phyloP scores from a whole-genome alignment of 179 eudicot species.

The Camellia oleifera region DNA sequence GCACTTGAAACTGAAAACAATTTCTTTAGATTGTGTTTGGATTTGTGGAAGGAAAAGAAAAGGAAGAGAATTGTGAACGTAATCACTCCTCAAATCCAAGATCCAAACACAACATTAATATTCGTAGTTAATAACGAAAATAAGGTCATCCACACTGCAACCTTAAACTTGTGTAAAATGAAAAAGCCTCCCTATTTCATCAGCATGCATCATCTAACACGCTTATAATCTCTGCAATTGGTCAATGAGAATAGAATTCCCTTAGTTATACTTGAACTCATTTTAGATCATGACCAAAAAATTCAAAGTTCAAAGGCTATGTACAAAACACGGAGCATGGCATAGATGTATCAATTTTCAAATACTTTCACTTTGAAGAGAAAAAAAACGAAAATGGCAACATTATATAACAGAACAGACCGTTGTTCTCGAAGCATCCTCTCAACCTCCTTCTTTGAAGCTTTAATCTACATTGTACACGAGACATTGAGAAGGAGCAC shows the following conservation, averaged over 20 bases:
- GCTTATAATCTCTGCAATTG: neutral
- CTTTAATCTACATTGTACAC: slow-evolving; percentile 55
- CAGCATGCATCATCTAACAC: neutral
- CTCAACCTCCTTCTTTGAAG: slow-evolving; percentile 83
- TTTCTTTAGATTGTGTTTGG: neutral
- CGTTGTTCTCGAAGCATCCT: slow-evolving; percentile 70
- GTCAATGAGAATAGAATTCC: neutral
- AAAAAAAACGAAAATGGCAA: neutral
- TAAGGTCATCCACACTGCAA: neutral
- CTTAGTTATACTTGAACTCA: neutral
- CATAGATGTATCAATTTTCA: neutral
- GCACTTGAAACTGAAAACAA: neutral
- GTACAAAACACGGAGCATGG: neutral
- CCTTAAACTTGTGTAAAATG: neutral
- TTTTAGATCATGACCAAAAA: neutral
- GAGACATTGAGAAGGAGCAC: slow-evolving; percentile 5
- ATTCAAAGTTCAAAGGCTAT: neutral
- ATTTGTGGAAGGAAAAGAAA: too few relatives aligned
- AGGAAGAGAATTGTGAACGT: too few relatives aligned
- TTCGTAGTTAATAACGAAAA: neutral
- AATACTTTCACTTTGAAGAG: neutral
- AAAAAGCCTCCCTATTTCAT: neutral
- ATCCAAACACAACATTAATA: too few relatives aligned
- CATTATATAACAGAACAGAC: slow-evolving; percentile 30
- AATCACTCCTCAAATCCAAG: too few relatives aligned